A percentile compares a stretch with the other conserved stretches of the same genome.
Evolutionary conservation across 164 flowering plant species (phyloP).

Genomic region (Aristolochia contorta): DNA sequence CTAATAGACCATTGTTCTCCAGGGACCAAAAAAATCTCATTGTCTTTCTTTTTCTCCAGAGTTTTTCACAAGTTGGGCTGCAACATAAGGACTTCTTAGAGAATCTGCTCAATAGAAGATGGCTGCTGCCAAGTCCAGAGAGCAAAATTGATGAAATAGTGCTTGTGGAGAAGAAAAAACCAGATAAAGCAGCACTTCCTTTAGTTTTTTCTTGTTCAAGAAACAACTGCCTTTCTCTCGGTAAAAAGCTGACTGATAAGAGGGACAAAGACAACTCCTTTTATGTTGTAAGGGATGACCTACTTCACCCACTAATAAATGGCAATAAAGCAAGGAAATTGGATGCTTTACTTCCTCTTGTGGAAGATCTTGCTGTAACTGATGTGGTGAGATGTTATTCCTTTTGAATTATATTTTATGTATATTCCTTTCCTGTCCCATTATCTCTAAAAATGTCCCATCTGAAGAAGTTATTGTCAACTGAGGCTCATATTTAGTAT

Average conservation of each 20-base stretch:
- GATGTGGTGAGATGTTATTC: slow-evolving; percentile 61
- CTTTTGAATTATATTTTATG: not conserved
- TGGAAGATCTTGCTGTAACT: slow-evolving; percentile 61
- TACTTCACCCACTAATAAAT: slow-evolving; percentile 82
- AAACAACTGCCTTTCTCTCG: slow-evolving; percentile 33
- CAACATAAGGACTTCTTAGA: slow-evolving; percentile 26
- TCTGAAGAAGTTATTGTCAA: too few species aligned
- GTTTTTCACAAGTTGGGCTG: slow-evolving; percentile 9
- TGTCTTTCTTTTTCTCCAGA: not conserved
- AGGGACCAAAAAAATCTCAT: not conserved
- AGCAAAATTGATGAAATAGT: slow-evolving; percentile 54
- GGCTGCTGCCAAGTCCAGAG: slow-evolving; percentile 58
- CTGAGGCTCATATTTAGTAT: not conserved
- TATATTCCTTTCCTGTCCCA: not conserved
- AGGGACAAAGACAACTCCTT: slow-evolving; percentile 31
- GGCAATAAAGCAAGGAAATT: slow-evolving; percentile 92
- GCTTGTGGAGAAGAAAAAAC: slow-evolving; percentile 19
- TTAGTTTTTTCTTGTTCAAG: slow-evolving; percentile 26
- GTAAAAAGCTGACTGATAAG: slow-evolving; percentile 22
- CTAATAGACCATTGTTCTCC: not conserved
- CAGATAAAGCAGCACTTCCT: slow-evolving; percentile 11
- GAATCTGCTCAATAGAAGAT: slow-evolving; percentile 61
- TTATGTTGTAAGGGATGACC: slow-evolving; percentile 81
- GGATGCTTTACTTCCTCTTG: slow-evolving; percentile 73
- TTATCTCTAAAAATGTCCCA: too few species aligned